phyloP scores from a whole-genome alignment of 495 filamentous ascomycete genomes.

The Penicillium lividum region DNA sequence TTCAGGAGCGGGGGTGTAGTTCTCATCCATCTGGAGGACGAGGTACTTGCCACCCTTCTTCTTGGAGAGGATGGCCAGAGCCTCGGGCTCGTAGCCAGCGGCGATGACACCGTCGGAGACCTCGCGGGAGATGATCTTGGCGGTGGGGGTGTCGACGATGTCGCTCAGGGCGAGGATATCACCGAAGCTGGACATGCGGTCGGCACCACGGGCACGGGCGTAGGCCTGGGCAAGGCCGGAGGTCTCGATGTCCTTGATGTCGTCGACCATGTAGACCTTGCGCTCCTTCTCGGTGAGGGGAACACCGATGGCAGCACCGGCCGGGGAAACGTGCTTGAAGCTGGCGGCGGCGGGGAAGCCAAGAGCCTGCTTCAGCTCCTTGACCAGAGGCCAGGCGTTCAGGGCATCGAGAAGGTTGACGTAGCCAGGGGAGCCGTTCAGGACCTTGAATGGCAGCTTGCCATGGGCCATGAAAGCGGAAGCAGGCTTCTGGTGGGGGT shows the following conservation, averaged over 20 bases:
- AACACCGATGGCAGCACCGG: constrained; percentile 90
- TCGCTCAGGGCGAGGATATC: constrained; percentile 94
- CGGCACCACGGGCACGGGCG: constrained; percentile 88
- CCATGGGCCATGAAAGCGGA: constrained; percentile 72
- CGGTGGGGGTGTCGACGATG: constrained; percentile 83
- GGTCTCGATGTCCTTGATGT: constrained; percentile 82
- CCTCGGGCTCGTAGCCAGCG: constrained; percentile 77
- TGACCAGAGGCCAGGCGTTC: constrained; percentile 95
- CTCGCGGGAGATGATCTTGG: constrained; percentile 95
- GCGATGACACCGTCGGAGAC: constrained; percentile 97
- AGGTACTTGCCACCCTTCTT: constrained; percentile 99
- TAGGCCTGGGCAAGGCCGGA: constrained; percentile 91
- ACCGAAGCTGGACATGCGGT: constrained; percentile 96
- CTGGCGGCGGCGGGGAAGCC: constrained; percentile 90
- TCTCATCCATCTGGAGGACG: constrained; percentile 88
- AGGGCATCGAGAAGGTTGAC: constrained; percentile 96
- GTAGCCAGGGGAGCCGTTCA: constrained; percentile 90
- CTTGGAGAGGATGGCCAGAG: constrained; percentile 89
- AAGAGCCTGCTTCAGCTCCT: constrained; percentile 88
- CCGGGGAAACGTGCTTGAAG: constrained; percentile 99
- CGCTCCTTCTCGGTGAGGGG: constrained; percentile 82
- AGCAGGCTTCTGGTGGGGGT: constrained; percentile 97
- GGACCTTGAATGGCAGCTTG: constrained; percentile 90
- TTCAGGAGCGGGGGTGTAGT: constrained; percentile 71
- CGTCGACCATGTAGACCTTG: constrained; percentile 97